Conservation (phyloP, 1,139 yeast genomes). For the Waltiozyma sp. region DNA sequence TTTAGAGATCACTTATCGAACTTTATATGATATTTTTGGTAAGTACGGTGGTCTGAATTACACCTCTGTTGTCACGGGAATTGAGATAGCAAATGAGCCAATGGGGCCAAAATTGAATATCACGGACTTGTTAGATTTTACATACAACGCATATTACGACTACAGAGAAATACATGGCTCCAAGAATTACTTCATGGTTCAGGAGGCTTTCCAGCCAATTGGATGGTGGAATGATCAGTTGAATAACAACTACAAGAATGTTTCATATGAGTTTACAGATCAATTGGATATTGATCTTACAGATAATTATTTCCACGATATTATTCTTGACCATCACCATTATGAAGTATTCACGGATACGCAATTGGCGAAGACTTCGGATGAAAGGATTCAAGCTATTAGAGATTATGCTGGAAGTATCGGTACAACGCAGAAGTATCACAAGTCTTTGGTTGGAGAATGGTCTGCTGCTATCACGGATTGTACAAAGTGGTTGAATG, state of each 20-base stretch:
- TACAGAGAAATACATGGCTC: slow-evolving; percentile 27
- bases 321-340: slow-evolving; percentile 55
- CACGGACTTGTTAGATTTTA: slow-evolving; percentile 29
- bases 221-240: slow-evolving; percentile 42
- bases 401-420: slow-evolving; percentile 28
- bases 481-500: slow-evolving; percentile 86
- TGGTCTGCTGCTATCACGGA: slow-evolving; percentile 90
- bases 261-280: slow-evolving; percentile 15
- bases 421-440: slow-evolving; percentile 26
- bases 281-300: slow-evolving; percentile 2
- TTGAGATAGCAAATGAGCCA: slow-evolving; percentile 86
- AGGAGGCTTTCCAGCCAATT: slow-evolving; percentile 44
- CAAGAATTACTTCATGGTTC: slow-evolving; percentile 40
- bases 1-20: slow-evolving; percentile 36
- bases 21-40: slow-evolving; percentile 34
- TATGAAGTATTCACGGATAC: slow-evolving; percentile 44
- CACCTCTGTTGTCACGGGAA: slow-evolving; percentile 68
- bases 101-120: slow-evolving; percentile 30
- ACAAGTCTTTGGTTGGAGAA: slow-evolving; percentile 49
- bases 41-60: slow-evolving; percentile 61
- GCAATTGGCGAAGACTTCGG: slow-evolving; percentile 27
- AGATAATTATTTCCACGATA: slow-evolving; percentile 24
- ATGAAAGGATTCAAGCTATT: slow-evolving; percentile 22
- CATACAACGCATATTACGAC: slow-evolving; percentile 30
- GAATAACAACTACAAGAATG: slow-evolving; percentile 21